Evolutionary conservation across 192 early-diverging fungal species (phyloP), one percentile per base, ranked within the genome.

Genomic region (Coemansia sp.): DNA sequence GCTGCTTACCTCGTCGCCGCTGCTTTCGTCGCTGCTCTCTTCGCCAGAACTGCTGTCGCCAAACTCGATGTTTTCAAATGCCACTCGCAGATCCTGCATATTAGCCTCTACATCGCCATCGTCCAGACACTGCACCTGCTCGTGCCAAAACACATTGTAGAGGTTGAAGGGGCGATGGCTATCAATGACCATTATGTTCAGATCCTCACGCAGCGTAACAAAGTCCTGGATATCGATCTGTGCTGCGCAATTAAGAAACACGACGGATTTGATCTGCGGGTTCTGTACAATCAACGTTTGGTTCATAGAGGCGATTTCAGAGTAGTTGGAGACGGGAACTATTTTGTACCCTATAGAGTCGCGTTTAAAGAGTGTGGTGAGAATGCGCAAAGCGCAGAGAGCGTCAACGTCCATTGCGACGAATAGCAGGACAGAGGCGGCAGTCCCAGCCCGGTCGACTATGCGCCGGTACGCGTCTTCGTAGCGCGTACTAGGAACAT

Each of bases 201-300:
- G 81, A 6, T 84, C 65, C 31, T 76, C 71, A 28, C 78, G 63
- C 18, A 91, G 61, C 0, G 41, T 50, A 45, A 94, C 68, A 20
- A 73, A 69, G 30, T 91, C 86, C 13, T 76, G 69, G 10, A 94
- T 54, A 35, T 96, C 88, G 23, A 91, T 80, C 13, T 86, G 59
- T 6, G 86, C 92, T 6, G 93, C 95, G 70, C 91, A 93, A 76
- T 95, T 95, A 39, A 97, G 70, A 63, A 92, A 79, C 42, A 94
- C 67, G 19, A 93, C 82, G 0, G 85, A 82, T n/a, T 83, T 81
- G 16, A 94, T 77, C 82, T 71, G 85, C 66, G 28, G 65, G 68
- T 55, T 82, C 55, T 43, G 56, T 49, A 73, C 69, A 16, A 90
- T 50, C 39, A 85, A 61, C 13, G 70, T 56, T 38, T 72, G 59